phyloP scores from a whole-genome alignment of 768 basidiomycete species.

The Amanita muscaria region DNA sequence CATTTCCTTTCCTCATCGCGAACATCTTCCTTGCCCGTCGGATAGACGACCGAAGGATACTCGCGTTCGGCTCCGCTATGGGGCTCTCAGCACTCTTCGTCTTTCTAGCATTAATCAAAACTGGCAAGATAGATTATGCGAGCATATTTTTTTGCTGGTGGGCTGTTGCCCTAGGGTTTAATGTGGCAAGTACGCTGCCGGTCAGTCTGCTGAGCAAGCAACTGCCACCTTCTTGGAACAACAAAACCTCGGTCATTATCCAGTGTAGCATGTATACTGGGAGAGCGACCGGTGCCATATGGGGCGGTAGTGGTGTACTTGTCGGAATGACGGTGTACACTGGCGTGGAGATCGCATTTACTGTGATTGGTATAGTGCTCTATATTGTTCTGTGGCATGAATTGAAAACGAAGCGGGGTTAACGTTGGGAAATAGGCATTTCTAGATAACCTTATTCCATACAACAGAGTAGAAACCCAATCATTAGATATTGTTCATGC shows the following conservation, averaged over 20 bases:
- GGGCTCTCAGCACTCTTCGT: constrained; percentile 46
- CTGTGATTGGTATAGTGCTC: constrained; percentile 48
- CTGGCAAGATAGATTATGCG: constrained; percentile 34
- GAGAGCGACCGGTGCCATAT: constrained; percentile 56
- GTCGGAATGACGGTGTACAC: constrained; percentile 56
- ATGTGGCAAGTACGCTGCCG: constrained; percentile 62
- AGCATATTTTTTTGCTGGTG: constrained; percentile 45
- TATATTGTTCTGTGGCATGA: constrained; percentile 51
- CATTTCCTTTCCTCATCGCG: constrained; percentile 58
- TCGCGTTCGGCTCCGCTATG: constrained; percentile 41
- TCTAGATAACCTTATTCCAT: no score
- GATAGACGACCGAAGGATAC: constrained; percentile 51
- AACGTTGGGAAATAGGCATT: no score
- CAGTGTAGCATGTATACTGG: constrained; percentile 65
- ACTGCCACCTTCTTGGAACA: constrained; percentile 54
- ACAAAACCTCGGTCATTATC: constrained; percentile 44
- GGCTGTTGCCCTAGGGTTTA: constrained; percentile 63
- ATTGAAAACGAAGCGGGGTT: constrained; percentile 59
- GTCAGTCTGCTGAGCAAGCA: constrained; percentile 62
- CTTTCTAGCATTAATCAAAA: constrained; percentile 36
- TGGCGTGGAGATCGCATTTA: constrained; percentile 50
- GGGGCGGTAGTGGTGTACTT: constrained; percentile 53
- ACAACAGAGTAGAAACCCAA: no score
- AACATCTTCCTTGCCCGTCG: constrained; percentile 51
- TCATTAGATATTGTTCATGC: no score